Conservation (phyloP, 441 rosid genomes). For the Heliophila coronopifolia region DNA sequence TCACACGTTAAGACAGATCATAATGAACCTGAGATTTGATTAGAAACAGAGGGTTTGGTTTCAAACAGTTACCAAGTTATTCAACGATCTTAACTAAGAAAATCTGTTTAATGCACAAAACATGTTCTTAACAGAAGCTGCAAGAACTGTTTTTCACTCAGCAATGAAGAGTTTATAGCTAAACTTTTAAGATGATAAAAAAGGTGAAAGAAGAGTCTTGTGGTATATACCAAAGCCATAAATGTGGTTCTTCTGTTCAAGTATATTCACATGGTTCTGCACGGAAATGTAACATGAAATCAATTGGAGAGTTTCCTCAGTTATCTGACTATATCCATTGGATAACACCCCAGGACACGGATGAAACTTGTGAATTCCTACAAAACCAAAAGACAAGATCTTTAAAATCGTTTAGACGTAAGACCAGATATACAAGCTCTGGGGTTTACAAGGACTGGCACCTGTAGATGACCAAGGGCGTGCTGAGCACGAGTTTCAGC, state of each 20-base stretch:
- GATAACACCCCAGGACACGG: conserved; percentile 81
- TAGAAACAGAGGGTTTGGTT: background rate
- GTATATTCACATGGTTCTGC: conserved; percentile 27
- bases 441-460: conserved; percentile 17
- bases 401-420: background rate
- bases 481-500: conserved; percentile 91
- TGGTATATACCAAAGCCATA: conserved; percentile 17
- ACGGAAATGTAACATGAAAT: conserved; percentile 6
- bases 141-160: conserved; percentile 21
- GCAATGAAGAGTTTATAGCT: conserved; percentile 12
- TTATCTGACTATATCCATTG: conserved; percentile 35
- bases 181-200: conserved; percentile 15
- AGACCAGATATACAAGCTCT: background rate
- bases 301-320: background rate
- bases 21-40: background rate
- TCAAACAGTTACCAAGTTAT: background rate
- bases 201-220: conserved; percentile 18
- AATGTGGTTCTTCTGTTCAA: conserved; percentile 21
- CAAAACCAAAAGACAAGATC: conserved; percentile 8
- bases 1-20: background rate
- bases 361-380: conserved; percentile 77
- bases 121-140: conserved; percentile 17
- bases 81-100: conserved; percentile 1
- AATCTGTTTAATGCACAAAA: conserved; percentile 14
- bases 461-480: conserved; percentile 83